Base-by-base conservation (phyloP, 306 rosid species). In the Cucurbita pepo region DNA sequence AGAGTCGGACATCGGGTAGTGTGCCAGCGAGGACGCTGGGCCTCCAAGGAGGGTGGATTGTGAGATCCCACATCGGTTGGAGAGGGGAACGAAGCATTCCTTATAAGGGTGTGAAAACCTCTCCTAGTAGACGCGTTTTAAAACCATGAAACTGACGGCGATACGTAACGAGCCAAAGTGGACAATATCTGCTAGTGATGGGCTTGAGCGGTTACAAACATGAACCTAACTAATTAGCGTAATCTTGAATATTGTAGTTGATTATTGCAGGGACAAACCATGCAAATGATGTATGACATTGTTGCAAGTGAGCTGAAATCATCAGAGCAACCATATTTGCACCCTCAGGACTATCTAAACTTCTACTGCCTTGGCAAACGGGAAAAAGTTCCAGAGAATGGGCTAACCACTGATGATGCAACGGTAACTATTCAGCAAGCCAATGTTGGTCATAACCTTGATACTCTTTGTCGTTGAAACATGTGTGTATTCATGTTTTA, bases 291-390 rank as follows among this genome's bases (percentile, higher is more conserved):
- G 99, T 94, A 91, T 80, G 75, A 66, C 50, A 59, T 85, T 36
- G 85, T 94, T 63, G 96, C 89, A 63, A 56, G 62, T 76, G 97
- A 77, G 76, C 83, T 94, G 72, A 89, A 83, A 75, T 61, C 83
- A 15, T 76, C 25, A 81, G 78, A 85, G 69, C 85, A 78, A 69
- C 60, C 38, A 38, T 81, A 77, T 53, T 58, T 69, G 25, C 79
- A 77, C 76, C 96, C 96, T 58, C 90, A 69, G 79, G 91, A 91
- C 78, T 94, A 85, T 84, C 96, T 94, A 71, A 94, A 91, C 75
- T 94, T 94, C 80, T 91, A 86, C 82, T 91, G 99, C 86, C 99
- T 94, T 76, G 99, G 99, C 41, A 91, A 94, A 25, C 90, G 92
- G 57, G 99, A 94, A 82, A 57, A 69, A n/a, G 6, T 62, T 54